A percentile compares a stretch with the other conserved stretches of the same genome.
phyloP scores from a whole-genome alignment of 768 basidiomycete species.

The Boletus barrowsii region DNA sequence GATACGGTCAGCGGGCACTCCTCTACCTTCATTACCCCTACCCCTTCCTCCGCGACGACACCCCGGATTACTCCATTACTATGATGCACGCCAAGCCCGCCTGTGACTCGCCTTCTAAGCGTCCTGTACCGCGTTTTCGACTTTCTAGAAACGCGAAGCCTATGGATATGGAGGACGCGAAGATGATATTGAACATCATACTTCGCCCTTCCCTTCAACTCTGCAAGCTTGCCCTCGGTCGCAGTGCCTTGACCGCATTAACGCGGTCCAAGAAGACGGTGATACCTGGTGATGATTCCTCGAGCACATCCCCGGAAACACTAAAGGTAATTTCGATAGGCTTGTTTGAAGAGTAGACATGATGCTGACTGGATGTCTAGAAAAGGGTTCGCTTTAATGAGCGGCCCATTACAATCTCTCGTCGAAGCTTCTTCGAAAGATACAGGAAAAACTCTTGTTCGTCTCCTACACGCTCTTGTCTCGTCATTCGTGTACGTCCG shows the following conservation, averaged over 20 bases:
- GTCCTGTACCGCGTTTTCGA: conserved; percentile 5
- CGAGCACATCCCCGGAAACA: conserved; percentile 4
- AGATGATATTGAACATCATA: conserved; percentile 17
- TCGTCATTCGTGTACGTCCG: conserved; percentile 23
- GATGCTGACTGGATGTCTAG: conserved; percentile 3
- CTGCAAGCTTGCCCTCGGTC: conserved; percentile 16
- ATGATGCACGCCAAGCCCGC: conserved; percentile 14
- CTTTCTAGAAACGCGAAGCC: conserved; percentile 12
- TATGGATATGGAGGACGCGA: conserved; percentile 18
- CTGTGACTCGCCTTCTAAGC: conserved; percentile 9
- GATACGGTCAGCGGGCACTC: background rate
- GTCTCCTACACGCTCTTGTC: conserved; percentile 28
- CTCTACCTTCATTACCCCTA: background rate
- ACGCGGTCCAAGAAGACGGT: conserved; percentile 10
- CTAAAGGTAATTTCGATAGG: conserved; percentile 17
- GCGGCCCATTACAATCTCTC: conserved; percentile 23
- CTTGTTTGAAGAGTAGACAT: background rate
- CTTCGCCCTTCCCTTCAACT: conserved; percentile 22
- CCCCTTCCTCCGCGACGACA: background rate
- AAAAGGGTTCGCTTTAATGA: conserved; percentile 30
- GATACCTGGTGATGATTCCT: conserved; percentile 1
- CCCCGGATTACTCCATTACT: background rate
- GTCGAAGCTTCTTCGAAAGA: conserved; percentile 16
- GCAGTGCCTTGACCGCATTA: background rate
- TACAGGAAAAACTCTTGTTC: conserved; percentile 7